A percentile compares a stretch with the other conserved stretches of the same genome.
Conservation (phyloP, 768 basidiomycete species). For the Vishniacozyma victoriae region DNA sequence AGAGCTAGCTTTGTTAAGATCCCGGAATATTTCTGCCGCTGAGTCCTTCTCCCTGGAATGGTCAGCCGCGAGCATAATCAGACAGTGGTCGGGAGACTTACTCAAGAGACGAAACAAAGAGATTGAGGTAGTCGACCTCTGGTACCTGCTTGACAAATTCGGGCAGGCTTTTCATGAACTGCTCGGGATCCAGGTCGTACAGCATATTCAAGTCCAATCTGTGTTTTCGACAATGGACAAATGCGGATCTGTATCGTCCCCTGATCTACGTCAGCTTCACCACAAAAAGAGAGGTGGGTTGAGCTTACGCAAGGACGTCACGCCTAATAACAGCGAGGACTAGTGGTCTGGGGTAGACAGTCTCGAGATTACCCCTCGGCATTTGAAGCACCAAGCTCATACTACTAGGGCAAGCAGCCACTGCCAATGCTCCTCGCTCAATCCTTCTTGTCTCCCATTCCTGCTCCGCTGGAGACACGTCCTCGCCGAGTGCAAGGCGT, state of each 20-base stretch:
- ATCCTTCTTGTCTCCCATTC: constrained; percentile 69
- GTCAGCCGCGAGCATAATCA: neutral
- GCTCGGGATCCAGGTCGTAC: constrained; percentile 69
- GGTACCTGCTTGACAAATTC: constrained; percentile 76
- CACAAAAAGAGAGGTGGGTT: neutral
- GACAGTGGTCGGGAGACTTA: constrained; percentile 47
- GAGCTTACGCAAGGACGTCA: constrained; percentile 67
- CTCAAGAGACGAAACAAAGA: constrained; percentile 83
- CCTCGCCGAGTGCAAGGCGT: constrained; percentile 27
- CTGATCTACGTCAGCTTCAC: constrained; percentile 50
- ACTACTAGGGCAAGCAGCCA: constrained; percentile 74
- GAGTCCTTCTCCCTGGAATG: no score
- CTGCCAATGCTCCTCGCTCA: constrained; percentile 84
- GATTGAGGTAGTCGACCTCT: constrained; percentile 85
- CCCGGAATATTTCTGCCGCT: no score
- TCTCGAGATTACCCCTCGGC: constrained; percentile 95
- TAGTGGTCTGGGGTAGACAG: constrained; percentile 83
- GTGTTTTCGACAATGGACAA: constrained; percentile 85
- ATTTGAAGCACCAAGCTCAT: constrained; percentile 93
- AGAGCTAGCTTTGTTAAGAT: no score
- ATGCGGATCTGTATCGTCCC: constrained; percentile 74
- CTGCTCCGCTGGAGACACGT: constrained; percentile 34
- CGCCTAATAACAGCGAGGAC: constrained; percentile 76
- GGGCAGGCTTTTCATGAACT: constrained; percentile 60
- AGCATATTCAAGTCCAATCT: constrained; percentile 83